phyloP scores from a whole-genome alignment of 768 basidiomycete genomes.

The Serendipita sp. region DNA sequence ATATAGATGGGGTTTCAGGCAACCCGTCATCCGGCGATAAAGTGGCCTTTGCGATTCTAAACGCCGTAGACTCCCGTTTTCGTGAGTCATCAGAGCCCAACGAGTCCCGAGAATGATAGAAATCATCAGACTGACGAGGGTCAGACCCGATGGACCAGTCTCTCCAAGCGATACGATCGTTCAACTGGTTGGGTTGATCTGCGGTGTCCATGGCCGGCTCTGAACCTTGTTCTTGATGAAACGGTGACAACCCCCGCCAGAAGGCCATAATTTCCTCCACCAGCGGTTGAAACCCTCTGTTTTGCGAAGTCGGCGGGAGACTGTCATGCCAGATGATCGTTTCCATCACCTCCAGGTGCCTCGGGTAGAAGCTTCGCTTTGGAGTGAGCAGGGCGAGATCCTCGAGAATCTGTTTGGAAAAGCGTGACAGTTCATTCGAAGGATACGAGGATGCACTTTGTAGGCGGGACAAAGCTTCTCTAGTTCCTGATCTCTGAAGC shows the following conservation, averaged over 20 bases:
- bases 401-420: slow-evolving; percentile 25
- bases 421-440: slow-evolving; percentile 10
- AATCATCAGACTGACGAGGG: no score
- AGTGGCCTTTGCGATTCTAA: no score
- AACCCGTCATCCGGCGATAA: no score
- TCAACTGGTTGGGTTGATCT: no score
- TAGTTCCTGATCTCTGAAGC: slow-evolving; percentile 27
- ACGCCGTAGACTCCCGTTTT: no score
- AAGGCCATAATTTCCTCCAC: slow-evolving; percentile 17
- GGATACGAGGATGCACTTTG: slow-evolving; percentile 16
- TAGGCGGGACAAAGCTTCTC: slow-evolving; percentile 28
- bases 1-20: no score
- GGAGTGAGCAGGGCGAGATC: slow-evolving; percentile 23
- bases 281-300: slow-evolving; percentile 16
- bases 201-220: neutral
- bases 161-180: no score
- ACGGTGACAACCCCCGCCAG: neutral
- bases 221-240: neutral
- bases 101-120: no score
- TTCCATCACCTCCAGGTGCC: slow-evolving; percentile 25
- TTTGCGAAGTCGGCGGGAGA: slow-evolving; percentile 18
- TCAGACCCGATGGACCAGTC: no score
- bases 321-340: slow-evolving; percentile 19
- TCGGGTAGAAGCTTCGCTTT: slow-evolving; percentile 23
- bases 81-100: no score